Evolutionary conservation across 108 stramenopile genomes (phyloP), one percentile per base, ranked within the genome.

Genomic region (Epithemia pelagica): DNA sequence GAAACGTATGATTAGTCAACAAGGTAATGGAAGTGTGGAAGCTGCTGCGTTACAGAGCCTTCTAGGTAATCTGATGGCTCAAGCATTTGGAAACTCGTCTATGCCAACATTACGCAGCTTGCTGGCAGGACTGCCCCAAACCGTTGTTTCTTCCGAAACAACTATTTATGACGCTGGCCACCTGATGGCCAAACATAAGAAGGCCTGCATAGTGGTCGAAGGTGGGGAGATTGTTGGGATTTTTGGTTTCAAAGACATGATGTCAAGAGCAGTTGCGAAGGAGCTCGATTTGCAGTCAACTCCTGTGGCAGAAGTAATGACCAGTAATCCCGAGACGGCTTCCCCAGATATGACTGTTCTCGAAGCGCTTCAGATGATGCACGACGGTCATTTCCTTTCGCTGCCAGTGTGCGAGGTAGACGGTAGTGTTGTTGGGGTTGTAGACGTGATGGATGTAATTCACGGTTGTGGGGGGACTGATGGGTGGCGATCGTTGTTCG

Each of bases 371-470:
- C 85, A 87, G 62, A 86, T 84, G 53, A 97, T 97, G 96, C 94
- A 92, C 59, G 96, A 97, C 54, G 83, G 92, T 74, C 87, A 88
- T 61, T 96, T 95, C 73, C 75, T 96, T 68, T 94, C 92, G 15
- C 70, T 97, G 31, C 96, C 96, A 28, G 95, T 97, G 19, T 84
- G 83, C 54, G 92, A 95, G 61, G 63, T 60, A 8, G 68, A 86
- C 52, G 95, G 96, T 1, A 67, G 52, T 32, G 94, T 97, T 51
- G 72, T 96, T 59, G 97, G 97, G 18, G 55, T 96, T 7, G 95
- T 97, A 21, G 95, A 95, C 72, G 97, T 97, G 54, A 95, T 97
- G 94, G 95, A 96, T 70, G 80, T 95, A 56, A 83, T 97, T 52
- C 83, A 87, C 70, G 88, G 80, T 15, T 85, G 79, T 52, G 89